Base-by-base conservation (phyloP, 208 protist genomes). In the Acanthamoeba quina region DNA sequence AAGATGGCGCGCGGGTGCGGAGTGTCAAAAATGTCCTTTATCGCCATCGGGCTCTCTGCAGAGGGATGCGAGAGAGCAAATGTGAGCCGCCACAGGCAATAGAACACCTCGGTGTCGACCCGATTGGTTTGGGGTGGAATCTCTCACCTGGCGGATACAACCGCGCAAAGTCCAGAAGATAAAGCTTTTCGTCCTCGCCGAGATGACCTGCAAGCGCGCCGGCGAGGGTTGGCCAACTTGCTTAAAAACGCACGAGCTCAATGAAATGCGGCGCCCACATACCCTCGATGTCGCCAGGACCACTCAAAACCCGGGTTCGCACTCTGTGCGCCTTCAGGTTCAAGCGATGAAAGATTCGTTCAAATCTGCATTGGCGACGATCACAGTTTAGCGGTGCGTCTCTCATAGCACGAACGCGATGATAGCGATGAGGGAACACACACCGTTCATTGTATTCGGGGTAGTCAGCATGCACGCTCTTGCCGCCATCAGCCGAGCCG, bases 151-250 rank as follows among this genome's bases (percentile, higher is more conserved):
- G 82, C 13, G 66, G 66, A 49, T 56, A 78, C 9, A 92, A 34
- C 19, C 88, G 31, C 1, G 64, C 66, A 92, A 92, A 92, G 62
- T 92, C 88, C 5, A 92, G 64, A 29, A 92, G 26, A 78, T 92
- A 92, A 4, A 92, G 66, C 66, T 92, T 78, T 34, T 41, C 88
- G 70, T 92, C 88, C 3, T 31, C 49, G n/a, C 72, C 72, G 34
- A 80, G 72, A 49, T 80, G 72, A 15, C 72, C 72, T 80, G 44
- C 41, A 0, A 11, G 29, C 4, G 19, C 5, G 17, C 31, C 1
- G 29, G 19, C 0, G 37, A 80, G 52, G 29, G 7, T 29, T 70
- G 24, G 64, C 2, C 34, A 13, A 31, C 7, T 15, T 26, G 6
- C 19, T 26, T 3, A 3, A 60, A 60, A 3, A 5, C 13, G 60